Conservation (phyloP, 1,139 yeast genomes). For the Blastobotrys proliferans region DNA sequence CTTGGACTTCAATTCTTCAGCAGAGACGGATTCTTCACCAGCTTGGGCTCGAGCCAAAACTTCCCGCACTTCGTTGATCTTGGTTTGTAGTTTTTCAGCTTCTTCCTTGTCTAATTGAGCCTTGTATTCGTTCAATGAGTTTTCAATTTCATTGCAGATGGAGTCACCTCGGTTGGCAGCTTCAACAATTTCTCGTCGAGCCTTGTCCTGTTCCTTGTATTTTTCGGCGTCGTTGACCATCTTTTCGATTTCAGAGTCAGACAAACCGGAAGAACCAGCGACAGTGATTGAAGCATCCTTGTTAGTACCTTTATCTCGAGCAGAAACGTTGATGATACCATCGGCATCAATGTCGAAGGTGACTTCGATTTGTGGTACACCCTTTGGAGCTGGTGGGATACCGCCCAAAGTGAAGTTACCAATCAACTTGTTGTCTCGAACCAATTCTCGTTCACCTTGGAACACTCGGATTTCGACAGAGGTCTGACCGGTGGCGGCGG, state of each 20-base stretch:
- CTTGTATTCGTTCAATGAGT: constrained; percentile 89
- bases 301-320: constrained; percentile 97
- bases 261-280: constrained; percentile 97
- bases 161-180: constrained; percentile 96
- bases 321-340: constrained; percentile 98
- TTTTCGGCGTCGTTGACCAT: constrained; percentile 99
- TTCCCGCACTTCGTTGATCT: constrained; percentile 79
- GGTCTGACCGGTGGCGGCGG: constrained; percentile 98
- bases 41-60: constrained; percentile 89
- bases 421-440: constrained; percentile 96
- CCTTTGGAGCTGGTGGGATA: constrained; percentile 94
- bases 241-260: constrained; percentile 94
- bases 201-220: constrained; percentile 95
- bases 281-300: constrained; percentile 98
- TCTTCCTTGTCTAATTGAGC: constrained; percentile 86
- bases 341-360: constrained; percentile 97
- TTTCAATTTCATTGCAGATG: constrained; percentile 93
- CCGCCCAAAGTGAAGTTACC: constrained; percentile 97
- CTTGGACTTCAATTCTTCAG: constrained; percentile 84
- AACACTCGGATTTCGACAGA: constrained; percentile 97
- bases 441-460: constrained; percentile 99
- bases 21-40: constrained; percentile 72
- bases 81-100: constrained; percentile 79
- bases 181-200: constrained; percentile 91
- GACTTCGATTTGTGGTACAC: constrained; percentile 99